Conservation (phyloP, 331 rosid species). For the Pyracantha coccinea region DNA sequence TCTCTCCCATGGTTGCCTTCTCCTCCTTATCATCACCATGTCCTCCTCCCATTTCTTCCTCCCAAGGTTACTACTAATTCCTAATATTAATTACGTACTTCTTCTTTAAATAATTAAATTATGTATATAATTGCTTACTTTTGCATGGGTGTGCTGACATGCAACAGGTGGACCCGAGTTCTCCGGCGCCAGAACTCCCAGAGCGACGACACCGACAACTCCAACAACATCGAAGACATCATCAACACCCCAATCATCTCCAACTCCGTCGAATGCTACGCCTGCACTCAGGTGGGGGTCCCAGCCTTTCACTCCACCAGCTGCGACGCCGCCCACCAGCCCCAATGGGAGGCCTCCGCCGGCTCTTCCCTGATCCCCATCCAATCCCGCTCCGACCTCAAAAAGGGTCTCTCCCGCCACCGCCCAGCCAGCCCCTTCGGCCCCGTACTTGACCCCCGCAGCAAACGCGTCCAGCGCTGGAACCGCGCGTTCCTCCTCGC, state of each 20-base stretch:
- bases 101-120: neutral
- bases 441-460: constrained; percentile 65
- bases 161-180: constrained; percentile 40
- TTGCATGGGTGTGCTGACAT: neutral
- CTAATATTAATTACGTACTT: neutral
- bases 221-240: neutral
- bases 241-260: constrained; percentile 13
- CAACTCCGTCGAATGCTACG: constrained; percentile 60
- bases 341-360: constrained; percentile 93
- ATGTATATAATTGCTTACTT: neutral
- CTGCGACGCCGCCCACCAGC: constrained; percentile 60
- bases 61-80: constrained; percentile 25
- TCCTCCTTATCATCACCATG: constrained; percentile 44
- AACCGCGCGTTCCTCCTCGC: constrained; percentile 74
- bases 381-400: constrained; percentile 28
- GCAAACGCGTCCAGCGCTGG: constrained; percentile 75
- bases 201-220: constrained; percentile 7
- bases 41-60: constrained; percentile 44
- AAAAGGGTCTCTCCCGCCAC: constrained; percentile 10
- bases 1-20: constrained; percentile 31
- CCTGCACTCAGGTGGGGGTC: constrained; percentile 81
- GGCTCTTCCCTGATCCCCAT: constrained; percentile 77
- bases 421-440: constrained; percentile 39
- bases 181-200: constrained; percentile 5
- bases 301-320: constrained; percentile 96